Conservation (phyloP, 371 early-diverging fungal genomes). For the Sanchytrium tribonematis region DNA sequence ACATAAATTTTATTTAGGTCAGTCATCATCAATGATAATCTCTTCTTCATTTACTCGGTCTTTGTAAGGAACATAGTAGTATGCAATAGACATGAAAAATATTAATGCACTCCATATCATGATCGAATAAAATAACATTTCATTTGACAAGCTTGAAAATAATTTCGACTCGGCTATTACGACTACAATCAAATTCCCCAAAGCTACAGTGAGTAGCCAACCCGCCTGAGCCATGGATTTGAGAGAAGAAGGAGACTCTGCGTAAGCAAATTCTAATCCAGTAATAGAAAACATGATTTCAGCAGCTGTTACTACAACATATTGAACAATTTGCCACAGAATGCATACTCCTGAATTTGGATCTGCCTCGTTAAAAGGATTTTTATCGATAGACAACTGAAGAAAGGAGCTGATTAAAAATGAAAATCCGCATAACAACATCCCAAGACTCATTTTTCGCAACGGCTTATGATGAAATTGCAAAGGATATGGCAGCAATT, state of each 20-base stretch:
- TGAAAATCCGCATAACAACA: constrained; percentile 14
- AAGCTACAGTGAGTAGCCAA: constrained; percentile 16
- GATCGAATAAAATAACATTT: background rate
- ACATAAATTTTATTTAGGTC: no score
- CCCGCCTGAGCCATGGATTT: constrained; percentile 10
- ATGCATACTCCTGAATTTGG: constrained; percentile 4
- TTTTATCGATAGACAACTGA: constrained; percentile 12
- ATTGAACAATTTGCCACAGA: constrained; percentile 27
- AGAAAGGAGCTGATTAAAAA: constrained; percentile 15
- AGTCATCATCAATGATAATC: background rate
- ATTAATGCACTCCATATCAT: background rate
- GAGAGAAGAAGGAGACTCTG: constrained; percentile 7
- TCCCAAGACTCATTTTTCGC: constrained; percentile 7
- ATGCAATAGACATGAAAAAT: background rate
- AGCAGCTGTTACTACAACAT: constrained; percentile 27
- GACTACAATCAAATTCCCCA: constrained; percentile 16
- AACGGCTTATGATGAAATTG: constrained; percentile 6
- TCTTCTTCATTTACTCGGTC: background rate
- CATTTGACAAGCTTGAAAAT: constrained; percentile 1
- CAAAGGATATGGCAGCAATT: constrained; percentile 8
- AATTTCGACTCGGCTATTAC: constrained; percentile 6
- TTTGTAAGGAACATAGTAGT: background rate
- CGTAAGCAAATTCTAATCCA: constrained; percentile 33
- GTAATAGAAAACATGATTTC: constrained; percentile 31
- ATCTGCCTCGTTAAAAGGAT: constrained; percentile 6